Evolutionary conservation across 306 rosid species (phyloP).

Genomic region (Malus orientalis): DNA sequence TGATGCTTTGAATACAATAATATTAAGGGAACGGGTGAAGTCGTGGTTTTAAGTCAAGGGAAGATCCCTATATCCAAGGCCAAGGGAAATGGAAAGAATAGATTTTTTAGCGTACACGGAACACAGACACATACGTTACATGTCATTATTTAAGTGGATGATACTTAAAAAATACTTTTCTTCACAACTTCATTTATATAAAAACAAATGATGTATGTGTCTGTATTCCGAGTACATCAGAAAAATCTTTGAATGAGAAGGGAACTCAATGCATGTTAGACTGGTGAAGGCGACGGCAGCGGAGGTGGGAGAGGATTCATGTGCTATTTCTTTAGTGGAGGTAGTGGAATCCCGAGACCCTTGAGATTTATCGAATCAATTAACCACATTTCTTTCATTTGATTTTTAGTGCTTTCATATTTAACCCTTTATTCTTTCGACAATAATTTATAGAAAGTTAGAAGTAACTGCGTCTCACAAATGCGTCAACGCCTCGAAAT

Average conservation of each 20-base stretch:
- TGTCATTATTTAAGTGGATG: rapidly evolving
- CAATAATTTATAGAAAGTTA: neutral
- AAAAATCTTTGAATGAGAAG: neutral
- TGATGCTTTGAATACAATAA: neutral
- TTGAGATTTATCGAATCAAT: neutral
- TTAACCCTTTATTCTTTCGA: neutral
- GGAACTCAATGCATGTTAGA: conserved; percentile 14
- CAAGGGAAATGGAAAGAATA: neutral
- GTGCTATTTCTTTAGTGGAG: conserved; percentile 8
- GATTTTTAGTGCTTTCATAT: neutral
- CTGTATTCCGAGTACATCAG: rapidly evolving
- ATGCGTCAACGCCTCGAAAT: no score
- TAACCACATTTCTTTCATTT: neutral
- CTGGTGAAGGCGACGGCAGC: conserved; percentile 98
- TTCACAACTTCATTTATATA: rapidly evolving
- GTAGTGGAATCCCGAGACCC: conserved; percentile 11
- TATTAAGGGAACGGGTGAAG: neutral
- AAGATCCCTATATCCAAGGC: conserved; percentile 46
- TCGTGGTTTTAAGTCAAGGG: conserved; percentile 41
- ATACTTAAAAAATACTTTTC: rapidly evolving
- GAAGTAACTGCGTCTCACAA: no score
- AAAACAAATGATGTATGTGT: rapidly evolving
- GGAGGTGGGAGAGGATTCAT: conserved; percentile 28
- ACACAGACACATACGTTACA: rapidly evolving
- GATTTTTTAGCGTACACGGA: rapidly evolving